A percentile compares a stretch with the other conserved stretches of the same genome.
These are phyloP conservation scores for Trichoderma sp. DNA, from an alignment of 2,329 filamentous ascomycete genomes.

Conservation along the genomic window DNA sequence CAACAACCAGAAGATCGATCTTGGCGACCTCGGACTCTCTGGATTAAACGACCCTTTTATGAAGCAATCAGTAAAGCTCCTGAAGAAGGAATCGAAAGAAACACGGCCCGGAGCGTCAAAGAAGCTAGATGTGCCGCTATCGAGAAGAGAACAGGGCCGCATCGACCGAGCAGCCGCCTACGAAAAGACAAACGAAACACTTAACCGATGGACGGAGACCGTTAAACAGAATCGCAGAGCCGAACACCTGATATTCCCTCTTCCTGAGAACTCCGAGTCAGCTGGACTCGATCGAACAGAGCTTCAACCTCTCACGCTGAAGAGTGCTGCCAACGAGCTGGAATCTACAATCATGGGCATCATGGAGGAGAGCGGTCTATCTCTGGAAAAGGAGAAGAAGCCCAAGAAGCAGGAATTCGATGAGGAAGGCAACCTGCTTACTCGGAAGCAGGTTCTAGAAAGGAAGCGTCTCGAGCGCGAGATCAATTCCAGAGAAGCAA, in stretches of 20 bases:
- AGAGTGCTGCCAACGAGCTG: slow-evolving; percentile 73
- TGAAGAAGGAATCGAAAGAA: slow-evolving; percentile 63
- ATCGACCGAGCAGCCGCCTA: slow-evolving; percentile 82
- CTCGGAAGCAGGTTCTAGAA: slow-evolving; percentile 68
- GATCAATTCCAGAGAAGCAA: slow-evolving; percentile 83
- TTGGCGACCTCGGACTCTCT: slow-evolving; percentile 72
- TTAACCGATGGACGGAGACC: slow-evolving; percentile 90
- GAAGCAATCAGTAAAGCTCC: slow-evolving; percentile 76
- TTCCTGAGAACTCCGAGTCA: slow-evolving; percentile 69
- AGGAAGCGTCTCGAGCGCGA: slow-evolving; percentile 81
- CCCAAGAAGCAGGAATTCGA: slow-evolving; percentile 63
- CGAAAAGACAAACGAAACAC: slow-evolving; percentile 85
- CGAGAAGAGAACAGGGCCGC: slow-evolving; percentile 82
- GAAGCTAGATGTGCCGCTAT: slow-evolving; percentile 80
- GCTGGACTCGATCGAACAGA: slow-evolving; percentile 62
- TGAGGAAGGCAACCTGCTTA: slow-evolving; percentile 71
- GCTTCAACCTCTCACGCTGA: slow-evolving; percentile 63
- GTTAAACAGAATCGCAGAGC: slow-evolving; percentile 92
- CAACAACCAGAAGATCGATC: slow-evolving; percentile 68
- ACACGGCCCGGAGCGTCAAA: slow-evolving; percentile 48
- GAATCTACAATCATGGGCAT: slow-evolving; percentile 86
- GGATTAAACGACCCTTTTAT: slow-evolving; percentile 72
- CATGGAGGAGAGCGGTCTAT: slow-evolving; percentile 83
- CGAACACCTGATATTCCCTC: slow-evolving; percentile 85
- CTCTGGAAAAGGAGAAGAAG: slow-evolving; percentile 48